Conservation (phyloP, 1,284 basidiomycete genomes). For the Ganoderma lucidum region DNA sequence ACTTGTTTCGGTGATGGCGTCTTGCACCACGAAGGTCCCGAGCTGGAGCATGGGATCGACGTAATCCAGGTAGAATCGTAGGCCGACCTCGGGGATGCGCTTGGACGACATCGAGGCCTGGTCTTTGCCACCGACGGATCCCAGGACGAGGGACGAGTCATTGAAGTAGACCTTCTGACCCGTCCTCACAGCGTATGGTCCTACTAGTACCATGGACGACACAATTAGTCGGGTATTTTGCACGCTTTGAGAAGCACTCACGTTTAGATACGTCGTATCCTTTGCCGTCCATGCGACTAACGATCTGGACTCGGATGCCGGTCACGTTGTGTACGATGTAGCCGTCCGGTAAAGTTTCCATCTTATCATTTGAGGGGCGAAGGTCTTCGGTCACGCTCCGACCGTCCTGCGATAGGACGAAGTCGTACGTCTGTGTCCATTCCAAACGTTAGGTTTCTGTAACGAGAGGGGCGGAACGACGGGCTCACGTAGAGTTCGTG, state of each 20-base stretch:
- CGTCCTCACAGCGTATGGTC: slow-evolving; percentile 79
- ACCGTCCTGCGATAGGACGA: slow-evolving; percentile 74
- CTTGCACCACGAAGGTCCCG: slow-evolving; percentile 43
- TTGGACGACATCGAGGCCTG: slow-evolving; percentile 14
- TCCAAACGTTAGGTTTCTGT: not conserved
- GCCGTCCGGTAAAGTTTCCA: slow-evolving; percentile 70
- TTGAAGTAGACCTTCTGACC: slow-evolving; percentile 86
- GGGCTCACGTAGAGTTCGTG: slow-evolving; percentile 75
- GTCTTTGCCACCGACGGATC: slow-evolving; percentile 39
- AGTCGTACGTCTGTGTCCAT: slow-evolving; percentile 71
- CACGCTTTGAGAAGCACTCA: slow-evolving; percentile 48
- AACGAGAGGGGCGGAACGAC: not conserved
- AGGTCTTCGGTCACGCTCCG: slow-evolving; percentile 68
- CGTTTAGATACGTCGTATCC: slow-evolving; percentile 88
- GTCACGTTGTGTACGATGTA: slow-evolving; percentile 80
- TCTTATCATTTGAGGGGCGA: slow-evolving; percentile 72
- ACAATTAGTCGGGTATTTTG: not conserved
- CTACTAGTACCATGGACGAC: slow-evolving; percentile 61
- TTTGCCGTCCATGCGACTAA: slow-evolving; percentile 81
- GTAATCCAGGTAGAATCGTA: slow-evolving; percentile 65
- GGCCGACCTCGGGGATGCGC: slow-evolving; percentile 53
- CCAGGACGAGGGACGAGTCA: slow-evolving; percentile 66
- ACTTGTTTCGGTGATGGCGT: slow-evolving; percentile 53
- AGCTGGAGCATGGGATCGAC: slow-evolving; percentile 54
- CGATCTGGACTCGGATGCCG: slow-evolving; percentile 79